A percentile compares a stretch with the other conserved stretches of the same genome.
phyloP scores from a whole-genome alignment of 2,329 filamentous ascomycete species.

The Fusarium nisikadoi region DNA sequence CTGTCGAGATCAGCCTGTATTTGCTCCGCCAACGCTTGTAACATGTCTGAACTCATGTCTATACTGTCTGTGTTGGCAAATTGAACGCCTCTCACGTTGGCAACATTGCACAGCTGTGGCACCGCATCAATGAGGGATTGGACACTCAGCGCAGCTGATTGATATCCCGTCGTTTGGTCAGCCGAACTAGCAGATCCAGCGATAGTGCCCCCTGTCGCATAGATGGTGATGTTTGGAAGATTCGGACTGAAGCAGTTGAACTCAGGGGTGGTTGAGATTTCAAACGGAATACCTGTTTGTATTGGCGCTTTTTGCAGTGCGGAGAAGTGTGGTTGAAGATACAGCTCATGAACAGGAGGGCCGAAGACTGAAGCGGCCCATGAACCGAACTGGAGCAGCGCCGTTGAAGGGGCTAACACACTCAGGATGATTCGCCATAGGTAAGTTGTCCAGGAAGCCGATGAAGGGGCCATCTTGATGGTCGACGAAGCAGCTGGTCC shows the following conservation, averaged over 20 bases:
- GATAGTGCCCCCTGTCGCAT: slow-evolving; percentile 68
- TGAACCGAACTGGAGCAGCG: slow-evolving; percentile 36
- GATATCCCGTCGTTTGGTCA: slow-evolving; percentile 58
- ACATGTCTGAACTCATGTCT: slow-evolving; percentile 60
- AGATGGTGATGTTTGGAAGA: slow-evolving; percentile 67
- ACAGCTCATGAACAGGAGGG: slow-evolving; percentile 39
- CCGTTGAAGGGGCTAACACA: slow-evolving; percentile 41
- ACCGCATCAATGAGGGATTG: slow-evolving; percentile 64
- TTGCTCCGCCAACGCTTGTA: slow-evolving; percentile 58
- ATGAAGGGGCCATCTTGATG: slow-evolving; percentile 34
- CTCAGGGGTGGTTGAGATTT: slow-evolving; percentile 18
- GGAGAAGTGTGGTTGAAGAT: slow-evolving; percentile 32
- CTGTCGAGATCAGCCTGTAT: slow-evolving; percentile 60
- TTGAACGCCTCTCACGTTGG: slow-evolving; percentile 65
- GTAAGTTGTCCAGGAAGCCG: slow-evolving; percentile 36
- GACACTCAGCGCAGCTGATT: slow-evolving; percentile 58
- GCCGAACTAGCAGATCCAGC: slow-evolving; percentile 61
- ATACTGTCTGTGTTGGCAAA: slow-evolving; percentile 60
- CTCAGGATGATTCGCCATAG: slow-evolving; percentile 38
- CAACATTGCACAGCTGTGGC: slow-evolving; percentile 63
- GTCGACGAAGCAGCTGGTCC: slow-evolving; percentile 29
- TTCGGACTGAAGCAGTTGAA: slow-evolving; percentile 42
- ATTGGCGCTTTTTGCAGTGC: slow-evolving; percentile 32
- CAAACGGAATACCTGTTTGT: slow-evolving; percentile 17
- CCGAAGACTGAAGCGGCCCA: slow-evolving; percentile 44